These are phyloP conservation scores for Starmerella ratchasimensis DNA, from an alignment of 805 yeast genomes.

Conservation along the genomic window DNA sequence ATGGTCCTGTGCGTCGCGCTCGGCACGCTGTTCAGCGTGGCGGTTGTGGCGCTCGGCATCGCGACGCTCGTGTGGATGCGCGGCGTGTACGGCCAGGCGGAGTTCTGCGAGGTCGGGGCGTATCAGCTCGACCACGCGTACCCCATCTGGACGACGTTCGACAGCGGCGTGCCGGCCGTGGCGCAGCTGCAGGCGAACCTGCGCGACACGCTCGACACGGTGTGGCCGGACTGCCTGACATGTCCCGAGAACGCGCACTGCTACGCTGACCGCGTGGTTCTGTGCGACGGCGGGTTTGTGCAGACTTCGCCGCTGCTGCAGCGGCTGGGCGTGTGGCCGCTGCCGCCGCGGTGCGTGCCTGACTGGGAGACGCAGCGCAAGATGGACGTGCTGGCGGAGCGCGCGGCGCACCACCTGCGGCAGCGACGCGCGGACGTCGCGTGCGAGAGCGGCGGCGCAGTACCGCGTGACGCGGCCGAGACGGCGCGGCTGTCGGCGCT, in stretches of 20 bases:
- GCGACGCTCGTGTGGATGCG: slow-evolving; percentile 11
- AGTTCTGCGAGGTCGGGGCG: slow-evolving; percentile 15
- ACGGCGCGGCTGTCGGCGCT: slow-evolving; percentile 19
- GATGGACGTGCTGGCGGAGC: slow-evolving; percentile 49
- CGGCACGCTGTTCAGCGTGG: neutral
- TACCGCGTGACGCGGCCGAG: neutral
- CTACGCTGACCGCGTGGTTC: slow-evolving; percentile 41
- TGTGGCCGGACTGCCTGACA: slow-evolving; percentile 37
- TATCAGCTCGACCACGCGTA: slow-evolving; percentile 3
- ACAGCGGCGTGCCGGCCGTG: slow-evolving; percentile 3
- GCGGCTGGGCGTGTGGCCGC: slow-evolving; percentile 44
- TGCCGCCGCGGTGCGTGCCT: slow-evolving; percentile 53
- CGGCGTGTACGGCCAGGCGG: slow-evolving; percentile 7
- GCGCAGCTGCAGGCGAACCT: slow-evolving; percentile 4
- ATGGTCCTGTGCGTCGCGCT: no score
- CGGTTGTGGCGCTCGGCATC: slow-evolving; percentile 1
- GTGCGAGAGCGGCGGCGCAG: slow-evolving; percentile 33
- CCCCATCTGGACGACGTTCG: slow-evolving; percentile 13
- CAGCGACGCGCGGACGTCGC: slow-evolving; percentile 49
- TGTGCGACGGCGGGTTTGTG: slow-evolving; percentile 58
- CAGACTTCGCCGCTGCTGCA: slow-evolving; percentile 40
- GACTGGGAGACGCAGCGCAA: slow-evolving; percentile 61
- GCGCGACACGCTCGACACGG: slow-evolving; percentile 12
- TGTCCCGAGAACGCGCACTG: slow-evolving; percentile 81
- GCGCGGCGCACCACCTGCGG: slow-evolving; percentile 52